A percentile compares a stretch with the other conserved stretches of the same genome.
These are phyloP conservation scores for Ceratobasidium sp. DNA, from an alignment of 1,284 basidiomycete species.

Conservation along the genomic window DNA sequence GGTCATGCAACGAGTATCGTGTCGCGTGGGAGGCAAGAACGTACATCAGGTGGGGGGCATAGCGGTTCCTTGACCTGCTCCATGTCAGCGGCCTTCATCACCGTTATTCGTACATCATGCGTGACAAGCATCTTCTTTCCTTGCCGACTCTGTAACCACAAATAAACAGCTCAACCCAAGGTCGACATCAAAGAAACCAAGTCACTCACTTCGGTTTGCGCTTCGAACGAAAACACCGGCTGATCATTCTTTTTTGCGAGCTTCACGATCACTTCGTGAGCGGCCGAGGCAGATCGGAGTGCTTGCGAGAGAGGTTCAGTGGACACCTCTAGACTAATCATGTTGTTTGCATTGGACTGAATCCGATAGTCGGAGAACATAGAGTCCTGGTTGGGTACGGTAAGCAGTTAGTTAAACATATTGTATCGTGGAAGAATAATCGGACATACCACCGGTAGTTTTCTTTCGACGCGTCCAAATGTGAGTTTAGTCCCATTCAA, in stretches of 20 bases:
- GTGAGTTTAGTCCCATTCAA: background rate
- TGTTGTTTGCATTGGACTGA: constrained; percentile 85
- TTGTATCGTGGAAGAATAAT: constrained; percentile 53
- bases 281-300: constrained; percentile 70
- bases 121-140: constrained; percentile 62
- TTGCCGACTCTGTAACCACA: constrained; percentile 47
- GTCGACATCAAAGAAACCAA: too few species aligned
- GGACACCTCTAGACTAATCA: constrained; percentile 77
- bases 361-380: constrained; percentile 86
- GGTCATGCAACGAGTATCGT: constrained; percentile 8
- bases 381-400: constrained; percentile 61
- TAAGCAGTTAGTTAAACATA: constrained; percentile 56
- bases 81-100: constrained; percentile 78
- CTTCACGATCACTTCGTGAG: constrained; percentile 80
- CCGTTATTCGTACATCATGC: constrained; percentile 80
- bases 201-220: constrained; percentile 48
- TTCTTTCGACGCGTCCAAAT: constrained; percentile 48
- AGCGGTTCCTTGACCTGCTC: constrained; percentile 80
- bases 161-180: background rate
- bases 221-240: constrained; percentile 76
- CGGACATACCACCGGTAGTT: constrained; percentile 56
- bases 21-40: constrained; percentile 49
- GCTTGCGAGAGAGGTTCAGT: constrained; percentile 82
- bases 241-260: constrained; percentile 84
- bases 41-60: constrained; percentile 88